phyloP scores from a whole-genome alignment of 2,329 filamentous ascomycete species.

The Didymella arachidicola region DNA sequence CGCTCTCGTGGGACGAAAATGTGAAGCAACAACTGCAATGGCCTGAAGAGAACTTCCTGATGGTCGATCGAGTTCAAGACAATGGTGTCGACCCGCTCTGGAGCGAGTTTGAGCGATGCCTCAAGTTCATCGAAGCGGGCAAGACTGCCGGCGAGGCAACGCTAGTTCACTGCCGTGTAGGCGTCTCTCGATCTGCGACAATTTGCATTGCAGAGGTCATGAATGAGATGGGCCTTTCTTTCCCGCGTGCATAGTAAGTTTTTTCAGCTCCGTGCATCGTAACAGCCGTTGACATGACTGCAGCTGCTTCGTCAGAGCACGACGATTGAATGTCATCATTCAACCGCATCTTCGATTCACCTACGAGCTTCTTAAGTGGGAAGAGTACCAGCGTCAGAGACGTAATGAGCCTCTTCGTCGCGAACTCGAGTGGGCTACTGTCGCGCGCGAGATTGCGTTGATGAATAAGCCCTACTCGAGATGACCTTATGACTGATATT shows the following conservation, averaged over 20 bases:
- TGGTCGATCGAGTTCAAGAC: constrained; percentile 88
- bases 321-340: constrained; percentile 95
- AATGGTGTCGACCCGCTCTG: constrained; percentile 95
- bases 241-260: constrained; percentile 83
- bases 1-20: constrained; percentile 78
- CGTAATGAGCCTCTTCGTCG: constrained; percentile 66
- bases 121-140: constrained; percentile 90
- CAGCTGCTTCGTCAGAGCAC: constrained; percentile 88
- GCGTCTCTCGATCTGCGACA: constrained; percentile 92
- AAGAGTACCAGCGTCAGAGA: constrained; percentile 74
- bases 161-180: constrained; percentile 93
- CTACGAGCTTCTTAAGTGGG: constrained; percentile 94
- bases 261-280: neutral
- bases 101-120: constrained; percentile 81
- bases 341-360: constrained; percentile 95
- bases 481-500: constrained; percentile 50
- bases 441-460: constrained; percentile 86
- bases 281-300: constrained; percentile 18
- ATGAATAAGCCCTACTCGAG: constrained; percentile 95
- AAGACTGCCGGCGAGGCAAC: constrained; percentile 80
- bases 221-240: constrained; percentile 78
- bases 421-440: constrained; percentile 90
- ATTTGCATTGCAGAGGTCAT: constrained; percentile 99
- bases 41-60: constrained; percentile 79
- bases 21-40: constrained; percentile 67